phyloP scores from a whole-genome alignment of 805 yeast species.

The Zygoascus ofunaensis region DNA sequence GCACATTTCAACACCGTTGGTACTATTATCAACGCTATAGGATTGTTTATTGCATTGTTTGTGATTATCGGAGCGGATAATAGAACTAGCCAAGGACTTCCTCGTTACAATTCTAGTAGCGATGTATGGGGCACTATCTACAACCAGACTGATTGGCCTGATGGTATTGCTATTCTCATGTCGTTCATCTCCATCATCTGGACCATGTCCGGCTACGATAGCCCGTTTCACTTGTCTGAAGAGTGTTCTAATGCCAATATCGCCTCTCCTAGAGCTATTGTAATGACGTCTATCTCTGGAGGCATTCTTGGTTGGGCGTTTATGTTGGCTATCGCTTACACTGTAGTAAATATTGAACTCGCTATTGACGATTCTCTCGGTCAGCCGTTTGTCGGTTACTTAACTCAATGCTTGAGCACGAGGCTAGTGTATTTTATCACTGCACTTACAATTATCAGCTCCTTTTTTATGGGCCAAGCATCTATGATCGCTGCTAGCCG shows the following conservation, averaged over 20 bases:
- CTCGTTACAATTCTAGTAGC: slow-evolving; percentile 40
- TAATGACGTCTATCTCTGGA: slow-evolving; percentile 46
- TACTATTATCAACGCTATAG: slow-evolving; percentile 40
- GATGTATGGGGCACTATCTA: slow-evolving; percentile 44
- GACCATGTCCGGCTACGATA: slow-evolving; percentile 68
- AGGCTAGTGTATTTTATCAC: slow-evolving; percentile 37
- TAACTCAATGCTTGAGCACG: slow-evolving; percentile 39
- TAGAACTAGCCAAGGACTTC: slow-evolving; percentile 27
- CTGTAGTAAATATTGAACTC: slow-evolving; percentile 41
- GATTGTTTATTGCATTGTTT: slow-evolving; percentile 44
- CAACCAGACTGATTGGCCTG: slow-evolving; percentile 56
- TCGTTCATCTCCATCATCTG: slow-evolving; percentile 33
- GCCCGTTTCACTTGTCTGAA: slow-evolving; percentile 68
- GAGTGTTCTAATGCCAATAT: slow-evolving; percentile 55
- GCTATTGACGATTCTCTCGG: slow-evolving; percentile 43
- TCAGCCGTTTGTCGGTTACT: slow-evolving; percentile 51
- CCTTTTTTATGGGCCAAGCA: slow-evolving; percentile 46
- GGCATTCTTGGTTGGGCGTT: slow-evolving; percentile 49
- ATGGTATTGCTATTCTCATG: slow-evolving; percentile 49
- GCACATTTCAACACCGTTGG: slow-evolving; percentile 45
- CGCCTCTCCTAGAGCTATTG: slow-evolving; percentile 62
- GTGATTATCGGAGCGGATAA: slow-evolving; percentile 42
- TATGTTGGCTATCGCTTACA: slow-evolving; percentile 53
- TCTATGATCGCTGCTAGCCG: slow-evolving; percentile 59
- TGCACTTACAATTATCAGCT: slow-evolving; percentile 35